Percentiles rank a stretch among this genome's conserved stretches.
phyloP scores from a whole-genome alignment of 148 eudicot species.

The Amaranthus cruentus region DNA sequence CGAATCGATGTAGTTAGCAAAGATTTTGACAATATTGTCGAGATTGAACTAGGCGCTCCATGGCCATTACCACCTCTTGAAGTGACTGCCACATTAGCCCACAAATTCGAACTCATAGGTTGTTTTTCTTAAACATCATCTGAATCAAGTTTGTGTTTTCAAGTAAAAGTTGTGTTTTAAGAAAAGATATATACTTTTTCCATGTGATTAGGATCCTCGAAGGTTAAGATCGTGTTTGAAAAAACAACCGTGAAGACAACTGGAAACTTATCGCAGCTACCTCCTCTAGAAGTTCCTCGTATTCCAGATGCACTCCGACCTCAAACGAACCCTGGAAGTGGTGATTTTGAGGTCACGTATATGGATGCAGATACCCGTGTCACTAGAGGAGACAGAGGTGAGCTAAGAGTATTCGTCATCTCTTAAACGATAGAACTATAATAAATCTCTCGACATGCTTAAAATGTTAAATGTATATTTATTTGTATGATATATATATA shows the following conservation, averaged over 20 bases:
- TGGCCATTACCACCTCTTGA: conserved; percentile 88
- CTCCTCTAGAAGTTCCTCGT: conserved; percentile 73
- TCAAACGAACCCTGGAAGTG: conserved; percentile 67
- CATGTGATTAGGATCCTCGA: conserved; percentile 39
- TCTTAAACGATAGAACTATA: conserved; percentile 25
- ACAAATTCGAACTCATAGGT: conserved; percentile 91
- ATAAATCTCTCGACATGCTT: background rate
- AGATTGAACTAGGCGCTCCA: conserved; percentile 76
- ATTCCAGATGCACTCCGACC: conserved; percentile 71
- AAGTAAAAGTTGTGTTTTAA: background rate
- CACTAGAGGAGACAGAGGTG: conserved; percentile 84
- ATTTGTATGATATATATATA: background rate
- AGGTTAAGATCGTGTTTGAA: conserved; percentile 63
- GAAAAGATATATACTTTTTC: background rate
- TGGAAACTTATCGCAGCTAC: conserved; percentile 79
- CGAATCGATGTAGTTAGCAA: conserved; percentile 81
- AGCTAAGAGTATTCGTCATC: conserved; percentile 87
- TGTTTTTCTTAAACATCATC: conserved; percentile 1
- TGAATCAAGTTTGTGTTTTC: background rate
- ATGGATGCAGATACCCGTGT: conserved; percentile 69
- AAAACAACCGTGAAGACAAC: conserved; percentile 83
- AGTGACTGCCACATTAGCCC: conserved; percentile 82
- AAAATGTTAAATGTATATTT: background rate
- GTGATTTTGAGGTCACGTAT: conserved; percentile 89
- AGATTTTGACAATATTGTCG: conserved; percentile 93